phyloP scores from a whole-genome alignment of 2,329 filamentous ascomycete species.

The Metarhizium guizhouense region DNA sequence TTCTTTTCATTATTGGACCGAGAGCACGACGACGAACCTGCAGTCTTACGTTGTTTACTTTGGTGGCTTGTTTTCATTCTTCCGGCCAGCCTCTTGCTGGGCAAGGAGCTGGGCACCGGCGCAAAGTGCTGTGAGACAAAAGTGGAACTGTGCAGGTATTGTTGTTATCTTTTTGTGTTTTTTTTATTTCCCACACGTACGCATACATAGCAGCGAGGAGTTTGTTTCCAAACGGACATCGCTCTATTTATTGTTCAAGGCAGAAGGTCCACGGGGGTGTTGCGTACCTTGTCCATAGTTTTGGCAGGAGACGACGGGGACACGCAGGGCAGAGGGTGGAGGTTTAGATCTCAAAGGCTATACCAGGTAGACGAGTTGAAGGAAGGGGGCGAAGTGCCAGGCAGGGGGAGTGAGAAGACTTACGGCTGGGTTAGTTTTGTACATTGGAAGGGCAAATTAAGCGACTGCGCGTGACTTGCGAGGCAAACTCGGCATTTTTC shows the following conservation, averaged over 20 bases:
- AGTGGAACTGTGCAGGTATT: background rate
- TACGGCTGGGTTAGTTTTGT: background rate
- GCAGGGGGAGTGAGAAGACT: background rate
- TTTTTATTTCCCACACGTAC: background rate
- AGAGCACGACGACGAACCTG: background rate
- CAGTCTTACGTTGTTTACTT: background rate
- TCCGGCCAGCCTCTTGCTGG: background rate
- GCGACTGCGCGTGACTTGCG: constrained; percentile 6
- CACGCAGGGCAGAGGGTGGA: background rate
- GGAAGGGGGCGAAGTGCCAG: background rate
- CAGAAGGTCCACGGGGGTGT: background rate
- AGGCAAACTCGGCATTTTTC: constrained; percentile 3
- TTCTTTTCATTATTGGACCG: background rate
- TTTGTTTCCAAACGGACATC: background rate
- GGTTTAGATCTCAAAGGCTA: background rate
- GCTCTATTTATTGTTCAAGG: background rate
- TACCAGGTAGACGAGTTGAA: background rate
- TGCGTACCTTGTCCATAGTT: background rate
- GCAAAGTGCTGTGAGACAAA: background rate
- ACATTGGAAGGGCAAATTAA: constrained; percentile 3
- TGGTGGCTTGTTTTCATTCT: background rate
- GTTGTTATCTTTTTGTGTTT: background rate
- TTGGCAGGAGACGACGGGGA: background rate
- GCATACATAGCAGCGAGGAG: background rate
- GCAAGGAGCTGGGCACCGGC: background rate